Percentiles rank a stretch among this genome's conserved stretches.
Evolutionary conservation across 805 yeast species (phyloP).

Genomic region (Danielia reshetovae): DNA sequence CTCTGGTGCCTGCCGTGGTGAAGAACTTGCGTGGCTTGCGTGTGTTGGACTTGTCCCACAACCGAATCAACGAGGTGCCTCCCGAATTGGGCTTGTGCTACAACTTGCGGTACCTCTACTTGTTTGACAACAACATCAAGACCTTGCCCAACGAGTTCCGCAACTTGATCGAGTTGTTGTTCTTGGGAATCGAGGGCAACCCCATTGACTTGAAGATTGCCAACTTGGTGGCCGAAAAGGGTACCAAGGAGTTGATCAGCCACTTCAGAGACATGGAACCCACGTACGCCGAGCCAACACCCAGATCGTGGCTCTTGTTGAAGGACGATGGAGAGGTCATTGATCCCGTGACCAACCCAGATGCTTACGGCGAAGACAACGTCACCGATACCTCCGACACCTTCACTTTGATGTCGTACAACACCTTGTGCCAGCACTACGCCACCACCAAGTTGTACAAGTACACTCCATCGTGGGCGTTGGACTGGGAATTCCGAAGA

Average conservation of each 20-base stretch:
- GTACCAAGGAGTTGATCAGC: conserved; percentile 77
- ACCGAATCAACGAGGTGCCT: conserved; percentile 70
- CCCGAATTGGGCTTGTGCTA: conserved; percentile 78
- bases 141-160: conserved; percentile 84
- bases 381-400: conserved; percentile 25
- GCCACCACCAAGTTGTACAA: conserved; percentile 90
- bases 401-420: conserved; percentile 82
- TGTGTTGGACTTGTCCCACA: conserved; percentile 81
- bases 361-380: conserved; percentile 28
- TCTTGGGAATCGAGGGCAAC: conserved; percentile 92
- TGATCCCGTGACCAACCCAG: conserved; percentile 29
- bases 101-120: conserved; percentile 73
- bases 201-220: conserved; percentile 66
- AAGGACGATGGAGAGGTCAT: conserved; percentile 70
- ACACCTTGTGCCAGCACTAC: conserved; percentile 91
- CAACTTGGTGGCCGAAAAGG: conserved; percentile 69
- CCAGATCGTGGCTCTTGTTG: conserved; percentile 79
- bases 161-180: conserved; percentile 73
- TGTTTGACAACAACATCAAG: conserved; percentile 80
- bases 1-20: conserved; percentile 62
- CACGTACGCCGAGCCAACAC: conserved; percentile 56
- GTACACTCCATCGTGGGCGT: conserved; percentile 96
- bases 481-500: conserved; percentile 87
- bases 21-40: conserved; percentile 67
- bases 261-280: conserved; percentile 83